Percentiles rank a stretch among this genome's conserved stretches.
phyloP scores from a whole-genome alignment of 1,284 basidiomycete genomes.

The Mycena citricolor region DNA sequence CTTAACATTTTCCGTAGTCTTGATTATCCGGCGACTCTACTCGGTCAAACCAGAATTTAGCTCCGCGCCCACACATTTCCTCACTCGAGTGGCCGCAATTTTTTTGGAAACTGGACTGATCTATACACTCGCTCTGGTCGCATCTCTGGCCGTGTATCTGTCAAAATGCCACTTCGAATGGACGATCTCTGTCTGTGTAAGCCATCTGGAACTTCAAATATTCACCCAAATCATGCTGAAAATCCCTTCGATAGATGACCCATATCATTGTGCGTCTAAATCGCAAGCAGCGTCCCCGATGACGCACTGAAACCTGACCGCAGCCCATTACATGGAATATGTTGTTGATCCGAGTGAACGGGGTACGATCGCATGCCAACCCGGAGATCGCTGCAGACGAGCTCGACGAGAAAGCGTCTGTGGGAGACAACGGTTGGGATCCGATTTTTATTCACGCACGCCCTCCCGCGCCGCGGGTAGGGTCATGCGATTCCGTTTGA shows the following conservation, averaged over 20 bases:
- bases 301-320: not conserved
- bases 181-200: not conserved
- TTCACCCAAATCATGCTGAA: not conserved
- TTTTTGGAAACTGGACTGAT: constrained; percentile 7
- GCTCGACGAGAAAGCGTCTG: too few species aligned
- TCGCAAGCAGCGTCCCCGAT: not conserved
- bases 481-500: too few species aligned
- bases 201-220: not conserved
- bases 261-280: constrained; percentile 3
- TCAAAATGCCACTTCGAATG: not conserved
- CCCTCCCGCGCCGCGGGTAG: too few species aligned
- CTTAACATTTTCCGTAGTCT: too few species aligned
- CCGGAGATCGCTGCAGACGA: too few species aligned
- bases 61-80: constrained; percentile 1
- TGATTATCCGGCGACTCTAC: too few species aligned
- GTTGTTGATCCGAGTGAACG: not conserved
- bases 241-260: constrained; percentile 1
- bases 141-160: constrained; percentile 1
- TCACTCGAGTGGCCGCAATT: not conserved
- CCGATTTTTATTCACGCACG: too few species aligned
- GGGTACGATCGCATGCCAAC: too few species aligned
- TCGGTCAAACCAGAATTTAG: too few species aligned
- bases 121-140: constrained; percentile 1
- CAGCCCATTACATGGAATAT: constrained; percentile 6
- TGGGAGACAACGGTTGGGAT: too few species aligned